Evolutionary conservation across 179 eudicot species (phyloP).

Genomic region (Amaranthus tricolor): DNA sequence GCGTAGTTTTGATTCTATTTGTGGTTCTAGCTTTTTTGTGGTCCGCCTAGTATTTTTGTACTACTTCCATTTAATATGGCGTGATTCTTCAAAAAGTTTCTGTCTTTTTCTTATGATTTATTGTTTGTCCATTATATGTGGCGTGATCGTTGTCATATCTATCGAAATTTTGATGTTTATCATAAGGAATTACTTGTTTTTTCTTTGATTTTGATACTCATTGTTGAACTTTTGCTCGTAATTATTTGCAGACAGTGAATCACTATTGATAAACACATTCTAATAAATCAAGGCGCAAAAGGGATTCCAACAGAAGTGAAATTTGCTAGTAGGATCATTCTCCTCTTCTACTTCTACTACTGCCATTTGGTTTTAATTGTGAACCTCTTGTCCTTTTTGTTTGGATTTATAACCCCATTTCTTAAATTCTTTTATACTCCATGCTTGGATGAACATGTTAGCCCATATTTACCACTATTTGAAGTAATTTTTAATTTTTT

Average conservation of each 20-base stretch:
- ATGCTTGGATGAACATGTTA: not conserved
- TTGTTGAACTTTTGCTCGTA: not conserved
- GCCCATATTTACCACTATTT: too few species aligned
- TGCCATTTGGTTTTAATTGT: too few species aligned
- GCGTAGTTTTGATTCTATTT: slow-evolving; percentile 1
- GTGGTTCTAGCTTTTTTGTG: not conserved
- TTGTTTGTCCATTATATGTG: not conserved
- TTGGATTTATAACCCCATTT: too few species aligned
- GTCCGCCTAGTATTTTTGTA: not conserved
- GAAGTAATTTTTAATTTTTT: too few species aligned
- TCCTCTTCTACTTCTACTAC: too few species aligned
- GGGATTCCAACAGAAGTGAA: slow-evolving; percentile 2
- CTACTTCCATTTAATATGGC: not conserved
- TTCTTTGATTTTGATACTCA: not conserved
- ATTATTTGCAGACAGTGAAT: slow-evolving; percentile 13
- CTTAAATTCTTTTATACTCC: too few species aligned
- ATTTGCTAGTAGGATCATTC: slow-evolving; percentile 1
- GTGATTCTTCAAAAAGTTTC: not conserved
- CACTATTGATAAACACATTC: not conserved
- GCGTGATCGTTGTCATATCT: not conserved
- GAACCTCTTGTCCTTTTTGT: too few species aligned
- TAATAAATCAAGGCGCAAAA: not conserved
- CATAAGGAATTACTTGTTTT: not conserved
- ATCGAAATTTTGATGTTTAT: slow-evolving; percentile 4
- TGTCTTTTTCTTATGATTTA: not conserved